A percentile compares a stretch with the other conserved stretches of the same genome.
phyloP scores from a whole-genome alignment of 2,329 filamentous ascomycete species.

The Pseudogymnoascus sp. region DNA sequence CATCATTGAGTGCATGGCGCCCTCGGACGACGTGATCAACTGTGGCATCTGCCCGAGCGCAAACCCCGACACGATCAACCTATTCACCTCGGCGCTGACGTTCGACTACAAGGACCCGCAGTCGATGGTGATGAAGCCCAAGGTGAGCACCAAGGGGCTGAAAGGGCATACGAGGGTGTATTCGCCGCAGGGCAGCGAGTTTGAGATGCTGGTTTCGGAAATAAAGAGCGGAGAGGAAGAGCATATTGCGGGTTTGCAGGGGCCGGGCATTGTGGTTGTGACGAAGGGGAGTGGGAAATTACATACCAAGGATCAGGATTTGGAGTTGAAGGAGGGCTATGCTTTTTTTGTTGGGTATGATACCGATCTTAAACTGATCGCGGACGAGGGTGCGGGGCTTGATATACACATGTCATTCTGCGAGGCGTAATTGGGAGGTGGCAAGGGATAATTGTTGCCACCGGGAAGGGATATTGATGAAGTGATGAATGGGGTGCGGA shows the following conservation, averaged over 20 bases:
- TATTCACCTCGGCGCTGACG: constrained; percentile 56
- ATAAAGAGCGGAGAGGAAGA: constrained; percentile 54
- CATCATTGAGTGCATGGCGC: constrained; percentile 97
- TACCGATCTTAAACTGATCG: constrained; percentile 18
- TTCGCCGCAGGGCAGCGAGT: constrained; percentile 63
- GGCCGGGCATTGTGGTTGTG: constrained; percentile 57
- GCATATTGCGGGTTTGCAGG: constrained; percentile 45
- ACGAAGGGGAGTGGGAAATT: constrained; percentile 52
- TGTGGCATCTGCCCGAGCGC: constrained; percentile 65
- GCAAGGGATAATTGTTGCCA: neutral
- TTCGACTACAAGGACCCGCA: constrained; percentile 54
- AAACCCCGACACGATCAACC: constrained; percentile 55
- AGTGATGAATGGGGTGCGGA: neutral
- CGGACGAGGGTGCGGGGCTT: constrained; percentile 13
- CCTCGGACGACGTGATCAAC: constrained; percentile 85
- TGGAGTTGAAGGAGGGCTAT: constrained; percentile 52
- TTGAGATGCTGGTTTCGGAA: constrained; percentile 57
- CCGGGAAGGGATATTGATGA: neutral
- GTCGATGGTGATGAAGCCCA: constrained; percentile 48
- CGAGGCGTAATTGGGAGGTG: constrained; percentile 9
- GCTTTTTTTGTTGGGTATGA: constrained; percentile 54
- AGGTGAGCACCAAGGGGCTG: constrained; percentile 43
- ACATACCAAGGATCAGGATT: constrained; percentile 44
- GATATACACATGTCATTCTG: constrained; percentile 20
- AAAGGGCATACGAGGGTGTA: constrained; percentile 58